phyloP scores from a whole-genome alignment of 306 rosid genomes.

The Geum urbanum region DNA sequence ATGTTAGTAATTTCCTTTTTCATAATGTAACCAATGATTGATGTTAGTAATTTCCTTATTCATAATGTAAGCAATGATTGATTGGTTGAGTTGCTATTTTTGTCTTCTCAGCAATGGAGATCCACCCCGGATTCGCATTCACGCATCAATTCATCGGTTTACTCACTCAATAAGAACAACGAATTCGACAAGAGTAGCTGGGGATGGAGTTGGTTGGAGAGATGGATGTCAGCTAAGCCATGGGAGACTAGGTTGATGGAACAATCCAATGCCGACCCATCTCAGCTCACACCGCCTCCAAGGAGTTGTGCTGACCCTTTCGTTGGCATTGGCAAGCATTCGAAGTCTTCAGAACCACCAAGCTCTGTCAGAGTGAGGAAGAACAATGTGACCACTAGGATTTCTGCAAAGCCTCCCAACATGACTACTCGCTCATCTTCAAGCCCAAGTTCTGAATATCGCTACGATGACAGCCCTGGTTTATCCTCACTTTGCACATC shows the following conservation, averaged over 20 bases:
- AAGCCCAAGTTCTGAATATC: constrained; percentile 90
- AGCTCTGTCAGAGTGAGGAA: constrained; percentile 55
- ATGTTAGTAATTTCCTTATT: too few species aligned
- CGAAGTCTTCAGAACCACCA: constrained; percentile 44
- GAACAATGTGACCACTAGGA: constrained; percentile 82
- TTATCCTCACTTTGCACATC: constrained; percentile 90
- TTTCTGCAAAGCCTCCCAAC: constrained; percentile 75
- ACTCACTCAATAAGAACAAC: constrained; percentile 40
- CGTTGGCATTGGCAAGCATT: constrained; percentile 28
- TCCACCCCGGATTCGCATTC: constrained; percentile 45
- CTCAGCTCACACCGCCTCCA: constrained; percentile 58
- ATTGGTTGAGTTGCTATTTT: constrained; percentile 8
- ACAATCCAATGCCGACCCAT: constrained; percentile 46
- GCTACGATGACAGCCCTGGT: constrained; percentile 81
- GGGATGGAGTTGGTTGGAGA: constrained; percentile 99
- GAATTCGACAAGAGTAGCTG: constrained; percentile 59
- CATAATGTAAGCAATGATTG: neutral
- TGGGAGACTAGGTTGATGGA: constrained; percentile 97
- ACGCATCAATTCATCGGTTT: constrained; percentile 29
- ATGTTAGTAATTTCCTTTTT: neutral
- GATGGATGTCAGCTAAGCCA: constrained; percentile 99
- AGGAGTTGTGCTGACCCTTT: constrained; percentile 47
- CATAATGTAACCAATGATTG: neutral
- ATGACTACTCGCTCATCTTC: constrained; percentile 63
- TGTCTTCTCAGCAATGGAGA: constrained; percentile 63